Evolutionary conservation across 139 green algal genomes (phyloP), one percentile per base, ranked within the genome.

Genomic region (Gonium pectorale): DNA sequence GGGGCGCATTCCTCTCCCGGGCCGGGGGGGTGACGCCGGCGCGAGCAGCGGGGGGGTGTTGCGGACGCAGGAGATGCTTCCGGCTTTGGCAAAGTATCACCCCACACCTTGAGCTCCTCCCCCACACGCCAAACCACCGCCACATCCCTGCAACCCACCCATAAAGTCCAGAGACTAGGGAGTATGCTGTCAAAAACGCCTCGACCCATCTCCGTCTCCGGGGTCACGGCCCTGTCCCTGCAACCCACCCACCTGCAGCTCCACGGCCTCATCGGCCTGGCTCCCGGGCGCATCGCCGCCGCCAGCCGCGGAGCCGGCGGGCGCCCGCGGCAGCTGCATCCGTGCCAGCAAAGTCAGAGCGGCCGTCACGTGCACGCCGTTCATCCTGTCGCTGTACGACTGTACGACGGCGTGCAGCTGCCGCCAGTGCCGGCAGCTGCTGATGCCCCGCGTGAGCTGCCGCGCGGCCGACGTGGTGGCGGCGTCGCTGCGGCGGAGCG

Each of bases 341-440:
- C 43, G n/a, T 0, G 60, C 2, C 63, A 83, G 9, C n/a, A 11
- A 21, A 0, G 9, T 37, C 41, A 83, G 41, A 19, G 33, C 43
- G 21, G 77, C 77, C n/a, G 77, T 64, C 27, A 83, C 33, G 62
- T 83, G 77, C 8, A 83, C 3, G 19, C 33, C 62, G 27, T 83
- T 73, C 5, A 73, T 2, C 2, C 21, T 5, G n/a, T 24, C 31
- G 74, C 74, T 43, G 74, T 71, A 62, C 56, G n/a, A 40, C 0
- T 51, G 31, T 24, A 64, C 3, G 26, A 73, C 0, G 7, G 17
- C 43, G 6, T 35, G 44, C 43, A 83, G 77, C 77, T 83, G 43
- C 31, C 62, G 43, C 77, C 77, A 83, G 43, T 49, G n/a, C 2
- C 60, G 77, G 43, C 77, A 74, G 6, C 19, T 6, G 13, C 17